Evolutionary conservation across 192 early-diverging fungal genomes (phyloP).

Genomic region (Backusella parvicylindrica): DNA sequence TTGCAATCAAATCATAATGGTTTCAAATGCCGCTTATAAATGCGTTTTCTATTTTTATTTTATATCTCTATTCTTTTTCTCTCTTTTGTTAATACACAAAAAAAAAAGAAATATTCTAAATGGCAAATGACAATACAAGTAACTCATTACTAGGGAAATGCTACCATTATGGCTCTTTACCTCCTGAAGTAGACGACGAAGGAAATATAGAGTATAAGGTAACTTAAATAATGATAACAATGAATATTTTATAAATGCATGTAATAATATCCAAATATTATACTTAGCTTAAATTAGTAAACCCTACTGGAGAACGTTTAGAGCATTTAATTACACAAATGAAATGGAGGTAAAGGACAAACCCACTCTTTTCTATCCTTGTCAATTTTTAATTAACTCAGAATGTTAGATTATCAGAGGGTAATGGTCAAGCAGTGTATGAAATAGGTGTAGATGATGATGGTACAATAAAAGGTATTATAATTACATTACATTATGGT

Average conservation of each 20-base stretch:
- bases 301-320: slow-evolving; percentile 61
- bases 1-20: not conserved
- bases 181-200: slow-evolving; percentile 77
- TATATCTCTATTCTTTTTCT: not conserved
- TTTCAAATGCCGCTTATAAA: too few relatives aligned
- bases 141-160: not conserved
- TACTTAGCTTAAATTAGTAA: slow-evolving; percentile 67
- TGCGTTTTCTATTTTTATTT: not conserved
- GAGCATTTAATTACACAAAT: slow-evolving; percentile 90
- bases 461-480: slow-evolving; percentile 66
- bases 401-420: slow-evolving; percentile 65
- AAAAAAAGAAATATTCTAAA: not conserved
- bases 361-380: not conserved
- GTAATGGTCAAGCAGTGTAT: slow-evolving; percentile 83
- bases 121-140: not conserved
- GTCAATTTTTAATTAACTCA: not conserved
- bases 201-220: slow-evolving; percentile 93
- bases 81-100: not conserved
- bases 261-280: too few relatives aligned
- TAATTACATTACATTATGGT: slow-evolving; percentile 29
- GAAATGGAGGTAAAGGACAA: slow-evolving; percentile 65
- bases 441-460: slow-evolving; percentile 88
- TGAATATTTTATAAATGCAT: too few relatives aligned
- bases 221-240: not conserved
- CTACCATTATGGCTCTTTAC: slow-evolving; percentile 39